Conservation (phyloP, 2,329 filamentous ascomycete genomes). For the Neoscytalidium dimidiatum region DNA sequence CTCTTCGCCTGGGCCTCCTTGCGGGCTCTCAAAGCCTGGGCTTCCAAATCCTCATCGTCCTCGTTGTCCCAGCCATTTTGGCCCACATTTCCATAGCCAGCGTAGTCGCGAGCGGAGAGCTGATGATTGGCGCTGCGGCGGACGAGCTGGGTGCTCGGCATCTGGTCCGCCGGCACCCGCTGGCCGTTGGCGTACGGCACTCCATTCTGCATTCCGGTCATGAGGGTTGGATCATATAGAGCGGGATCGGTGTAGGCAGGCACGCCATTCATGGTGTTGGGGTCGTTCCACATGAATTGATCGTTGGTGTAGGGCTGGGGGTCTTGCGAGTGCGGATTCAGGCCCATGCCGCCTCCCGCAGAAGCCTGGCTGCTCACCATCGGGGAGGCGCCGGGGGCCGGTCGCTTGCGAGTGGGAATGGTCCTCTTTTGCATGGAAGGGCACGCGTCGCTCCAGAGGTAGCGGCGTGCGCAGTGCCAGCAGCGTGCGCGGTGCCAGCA, state of each 20-base stretch:
- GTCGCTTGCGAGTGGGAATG: slow-evolving; percentile 63
- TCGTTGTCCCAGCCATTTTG: slow-evolving; percentile 64
- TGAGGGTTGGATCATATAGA: slow-evolving; percentile 36
- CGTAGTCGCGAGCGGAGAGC: slow-evolving; percentile 37
- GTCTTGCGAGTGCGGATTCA: slow-evolving; percentile 2
- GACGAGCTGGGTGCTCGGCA: slow-evolving; percentile 45
- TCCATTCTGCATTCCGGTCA: slow-evolving; percentile 14
- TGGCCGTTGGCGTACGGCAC: slow-evolving; percentile 26
- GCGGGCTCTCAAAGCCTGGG: slow-evolving; percentile 78
- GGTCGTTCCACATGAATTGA: slow-evolving; percentile 38
- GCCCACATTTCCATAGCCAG: slow-evolving; percentile 36
- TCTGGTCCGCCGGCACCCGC: slow-evolving; percentile 23
- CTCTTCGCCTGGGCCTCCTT: slow-evolving; percentile 84
- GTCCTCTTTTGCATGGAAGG: slow-evolving; percentile 14
- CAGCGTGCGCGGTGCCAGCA: not conserved
- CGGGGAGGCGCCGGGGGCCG: slow-evolving; percentile 72
- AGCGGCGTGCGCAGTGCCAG: not conserved
- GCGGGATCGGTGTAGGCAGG: slow-evolving; percentile 37
- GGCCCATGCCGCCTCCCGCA: slow-evolving; percentile 33
- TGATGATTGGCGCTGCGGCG: slow-evolving; percentile 50
- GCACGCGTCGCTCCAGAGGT: not conserved
- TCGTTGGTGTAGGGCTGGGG: slow-evolving; percentile 27
- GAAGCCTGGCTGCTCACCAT: slow-evolving; percentile 53
- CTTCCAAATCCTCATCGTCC: slow-evolving; percentile 76
- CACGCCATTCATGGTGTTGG: slow-evolving; percentile 29